Evolutionary conservation across 129 eudicot species (phyloP), one percentile per base, ranked within the genome.

Genomic region (Cynara cardunculus): DNA sequence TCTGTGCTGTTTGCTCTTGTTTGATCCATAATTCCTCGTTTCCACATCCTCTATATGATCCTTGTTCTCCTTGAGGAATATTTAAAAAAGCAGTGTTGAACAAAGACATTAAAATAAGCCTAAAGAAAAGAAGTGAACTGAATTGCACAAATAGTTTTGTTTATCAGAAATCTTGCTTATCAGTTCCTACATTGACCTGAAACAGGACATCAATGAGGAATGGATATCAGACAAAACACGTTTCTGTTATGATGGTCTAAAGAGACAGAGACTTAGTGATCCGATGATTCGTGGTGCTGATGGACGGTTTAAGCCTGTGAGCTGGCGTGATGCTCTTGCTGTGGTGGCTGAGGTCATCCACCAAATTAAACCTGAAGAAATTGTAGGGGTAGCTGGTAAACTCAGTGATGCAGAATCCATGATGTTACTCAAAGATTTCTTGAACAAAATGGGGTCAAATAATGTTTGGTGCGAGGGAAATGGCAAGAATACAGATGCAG

Each of bases 141-240:
- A 11, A 37, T 37, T 8, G 13, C 46, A 16, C 19, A 49, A 56
- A 56, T 56, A 56, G 24, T 56, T 56, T 2, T 18, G 46, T 49
- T 49, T 49, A 49, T 49, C 62, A 16, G 22, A 13, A 35, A 62
- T 31, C 49, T 34, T 26, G 62, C 44, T 84, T 22, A 78, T 65
- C 24, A 67, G 73, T 68, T 77, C 34, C 49, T 67, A 46, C 24
- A 28, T 59, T 71, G 32, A 44, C 3, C 56, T 74, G 56, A 9
- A 77, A 75, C 88, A 91, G 98, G 97, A 91, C 78, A 89, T 91
- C 37, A 94, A 91, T 74, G 98, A 94, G 83, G 98, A 94, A 67
- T 94, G 98, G 98, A 94, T 94, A 82, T 94, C 98, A 6, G 98
- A 94, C 77, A 94, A 94, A 80, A 94, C 97, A 56, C 88, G 98